A percentile compares a stretch with the other conserved stretches of the same genome.
Conservation (phyloP, 495 filamentous ascomycete species). For the Aspergillus ostianus region DNA sequence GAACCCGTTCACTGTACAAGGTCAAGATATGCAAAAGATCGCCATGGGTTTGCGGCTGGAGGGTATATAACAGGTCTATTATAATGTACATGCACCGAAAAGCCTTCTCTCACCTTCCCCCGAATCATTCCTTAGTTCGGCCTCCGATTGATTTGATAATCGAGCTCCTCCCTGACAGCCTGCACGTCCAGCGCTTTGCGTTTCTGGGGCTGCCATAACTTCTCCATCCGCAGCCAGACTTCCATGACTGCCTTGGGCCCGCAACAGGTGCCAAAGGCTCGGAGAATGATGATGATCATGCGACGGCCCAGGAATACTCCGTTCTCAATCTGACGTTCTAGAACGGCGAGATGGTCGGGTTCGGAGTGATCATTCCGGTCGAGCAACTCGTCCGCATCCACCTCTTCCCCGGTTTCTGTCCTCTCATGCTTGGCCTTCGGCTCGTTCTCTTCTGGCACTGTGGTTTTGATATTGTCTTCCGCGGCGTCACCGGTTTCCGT, state of each 20-base stretch:
- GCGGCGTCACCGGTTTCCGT: neutral
- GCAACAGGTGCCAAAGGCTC: slow-evolving; percentile 43
- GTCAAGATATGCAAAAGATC: slow-evolving; percentile 6
- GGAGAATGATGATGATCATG: slow-evolving; percentile 40
- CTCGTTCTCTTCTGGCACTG: slow-evolving; percentile 4
- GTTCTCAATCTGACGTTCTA: slow-evolving; percentile 37
- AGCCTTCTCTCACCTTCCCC: neutral
- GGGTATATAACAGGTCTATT: slow-evolving; percentile 33
- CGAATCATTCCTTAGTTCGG: neutral
- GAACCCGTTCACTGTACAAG: slow-evolving; percentile 13
- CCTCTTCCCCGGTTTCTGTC: slow-evolving; percentile 6
- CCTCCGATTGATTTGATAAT: slow-evolving; percentile 30
- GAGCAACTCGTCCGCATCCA: slow-evolving; percentile 25
- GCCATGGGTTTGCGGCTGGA: slow-evolving; percentile 10
- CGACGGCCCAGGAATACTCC: slow-evolving; percentile 44
- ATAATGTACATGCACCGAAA: slow-evolving; percentile 36
- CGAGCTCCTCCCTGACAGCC: slow-evolving; percentile 40
- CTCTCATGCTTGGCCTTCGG: neutral
- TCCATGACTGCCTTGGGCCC: slow-evolving; percentile 38
- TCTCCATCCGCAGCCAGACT: slow-evolving; percentile 42
- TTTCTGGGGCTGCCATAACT: slow-evolving; percentile 40
- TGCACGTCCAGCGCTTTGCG: slow-evolving; percentile 38
- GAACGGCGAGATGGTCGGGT: slow-evolving; percentile 13
- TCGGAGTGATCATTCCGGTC: slow-evolving; percentile 8
- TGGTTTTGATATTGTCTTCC: neutral